Evolutionary conservation across 345 rosid genomes (phyloP).

Genomic region (Citrus trifoliata): DNA sequence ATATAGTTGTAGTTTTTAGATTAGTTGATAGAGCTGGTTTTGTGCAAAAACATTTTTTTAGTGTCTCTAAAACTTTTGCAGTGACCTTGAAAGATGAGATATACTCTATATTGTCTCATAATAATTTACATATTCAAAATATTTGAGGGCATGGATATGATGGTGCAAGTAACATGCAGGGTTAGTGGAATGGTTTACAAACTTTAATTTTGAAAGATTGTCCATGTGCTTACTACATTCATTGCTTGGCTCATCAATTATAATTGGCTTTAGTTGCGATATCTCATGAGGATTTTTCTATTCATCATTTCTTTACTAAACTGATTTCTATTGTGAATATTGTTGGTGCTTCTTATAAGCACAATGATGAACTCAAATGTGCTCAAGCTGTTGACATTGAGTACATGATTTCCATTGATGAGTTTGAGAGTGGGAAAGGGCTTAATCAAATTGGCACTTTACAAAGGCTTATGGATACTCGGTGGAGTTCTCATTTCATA

Average conservation of each 20-base stretch:
- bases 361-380: background rate
- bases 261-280: constrained; percentile 1
- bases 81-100: no score
- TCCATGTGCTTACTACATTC: constrained; percentile 2
- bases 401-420: background rate
- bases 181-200: background rate
- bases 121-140: constrained; percentile 2
- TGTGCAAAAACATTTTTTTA: no score
- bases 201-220: background rate
- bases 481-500: background rate
- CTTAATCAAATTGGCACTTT: background rate
- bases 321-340: background rate
- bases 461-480: background rate
- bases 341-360: background rate
- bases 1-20: rapidly evolving
- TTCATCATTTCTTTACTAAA: background rate
- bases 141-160: background rate
- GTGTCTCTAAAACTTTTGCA: no score
- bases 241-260: background rate
- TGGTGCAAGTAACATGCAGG: constrained; percentile 7
- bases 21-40: no score
- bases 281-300: background rate
- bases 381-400: background rate
- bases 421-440: background rate
- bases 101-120: background rate